Base-by-base conservation (phyloP, 2,329 filamentous ascomycete genomes). In the Trichoderma sp. region DNA sequence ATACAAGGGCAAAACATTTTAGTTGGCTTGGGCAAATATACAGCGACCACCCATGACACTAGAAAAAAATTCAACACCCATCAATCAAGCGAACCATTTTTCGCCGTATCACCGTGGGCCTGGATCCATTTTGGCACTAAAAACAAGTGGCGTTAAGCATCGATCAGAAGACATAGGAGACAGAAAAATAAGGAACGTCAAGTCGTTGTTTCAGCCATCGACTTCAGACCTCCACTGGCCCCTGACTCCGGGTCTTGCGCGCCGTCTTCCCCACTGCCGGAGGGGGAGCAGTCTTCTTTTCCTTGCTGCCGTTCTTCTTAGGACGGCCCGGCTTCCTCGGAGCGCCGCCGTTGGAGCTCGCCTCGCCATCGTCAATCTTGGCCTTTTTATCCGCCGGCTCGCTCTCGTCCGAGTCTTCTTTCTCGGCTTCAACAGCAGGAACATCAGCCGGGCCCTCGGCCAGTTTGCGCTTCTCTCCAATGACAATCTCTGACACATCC, bases 181-280 rank as follows among this genome's bases (percentile, higher is more conserved):
- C 8, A 30, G 43, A 32, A 21, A 37, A 21, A 46, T 16, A 66
- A 26, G 16, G 16, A 51, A 24, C 18, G n/a, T 34, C 3, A 46
- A 34, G 49, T 58, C 49, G 54, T 46, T 24, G n/a, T 32, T 37
- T 59, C 32, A 10, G 39, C 26, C 37, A 8, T 43, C 56, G 10
- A 8, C 14, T 21, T 43, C n/a, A 74, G 59, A 70, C 71, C 54
- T 80, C 78, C 7, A 75, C 78, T 2, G 79, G 78, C 0, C 81
- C 81, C 71, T 83, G 81, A 69, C 81, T 83, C 59, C 81, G 77
- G 8, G 81, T 83, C 78, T 82, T 82, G 54, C 81, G 77, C 56
- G 77, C 76, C 7, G 81, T 81, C 68, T 70, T 77, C 21, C 81
- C 81, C 18, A 77, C 77, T 2, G 71, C 65, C 0, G 77, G 73